These are phyloP conservation scores for Backusella sp. DNA, from an alignment of 192 early-diverging fungal species.

Conservation along the genomic window DNA sequence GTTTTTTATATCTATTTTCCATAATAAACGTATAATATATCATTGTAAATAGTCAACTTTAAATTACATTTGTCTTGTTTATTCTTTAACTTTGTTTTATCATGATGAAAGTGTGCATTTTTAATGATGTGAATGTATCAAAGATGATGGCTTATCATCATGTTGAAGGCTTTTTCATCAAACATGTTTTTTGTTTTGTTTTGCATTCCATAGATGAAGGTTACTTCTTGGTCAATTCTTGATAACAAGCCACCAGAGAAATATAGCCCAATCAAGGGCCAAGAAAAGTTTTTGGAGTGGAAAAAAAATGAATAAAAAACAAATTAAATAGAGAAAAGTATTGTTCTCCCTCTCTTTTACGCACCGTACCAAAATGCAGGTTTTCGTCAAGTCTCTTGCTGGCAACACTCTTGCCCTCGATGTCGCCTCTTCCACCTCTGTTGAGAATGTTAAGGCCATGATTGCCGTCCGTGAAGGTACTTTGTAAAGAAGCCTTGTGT, in stretches of 20 bases:
- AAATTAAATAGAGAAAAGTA: neutral
- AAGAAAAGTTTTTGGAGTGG: neutral
- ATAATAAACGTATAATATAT: neutral
- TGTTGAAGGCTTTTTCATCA: no score
- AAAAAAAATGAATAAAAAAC: neutral
- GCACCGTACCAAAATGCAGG: slow-evolving; percentile 43
- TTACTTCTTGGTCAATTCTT: neutral
- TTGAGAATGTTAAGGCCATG: slow-evolving; percentile 54
- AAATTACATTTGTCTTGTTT: neutral
- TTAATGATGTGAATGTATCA: no score
- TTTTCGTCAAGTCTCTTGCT: slow-evolving; percentile 63
- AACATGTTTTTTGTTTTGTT: neutral
- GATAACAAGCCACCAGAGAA: neutral
- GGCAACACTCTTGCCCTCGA: slow-evolving; percentile 62
- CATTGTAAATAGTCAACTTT: slow-evolving; percentile 3
- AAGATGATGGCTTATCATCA: no score
- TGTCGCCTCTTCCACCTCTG: slow-evolving; percentile 45
- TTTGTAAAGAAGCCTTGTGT: neutral
- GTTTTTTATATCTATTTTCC: neutral
- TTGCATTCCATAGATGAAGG: neutral
- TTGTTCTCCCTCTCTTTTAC: slow-evolving; percentile 44
- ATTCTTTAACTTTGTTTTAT: neutral
- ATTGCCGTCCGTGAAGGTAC: slow-evolving; percentile 52
- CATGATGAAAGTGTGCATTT: neutral
- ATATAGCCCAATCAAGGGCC: neutral